Conservation (phyloP, 805 yeast genomes). For the Wickerhamomyces sydowiorum region DNA sequence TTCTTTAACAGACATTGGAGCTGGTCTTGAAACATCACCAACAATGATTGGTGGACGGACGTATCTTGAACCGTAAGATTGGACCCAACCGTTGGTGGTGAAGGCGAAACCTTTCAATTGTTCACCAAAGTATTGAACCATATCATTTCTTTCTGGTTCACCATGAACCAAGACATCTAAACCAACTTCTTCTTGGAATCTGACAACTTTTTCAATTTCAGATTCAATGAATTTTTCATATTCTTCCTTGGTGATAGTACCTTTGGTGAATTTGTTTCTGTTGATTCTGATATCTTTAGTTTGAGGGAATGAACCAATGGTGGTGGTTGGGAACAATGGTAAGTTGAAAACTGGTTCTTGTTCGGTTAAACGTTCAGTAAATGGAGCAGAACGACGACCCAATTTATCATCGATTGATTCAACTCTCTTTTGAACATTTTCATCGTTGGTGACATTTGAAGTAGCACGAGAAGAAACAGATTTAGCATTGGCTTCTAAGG, state of each 20-base stretch:
- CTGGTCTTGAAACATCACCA: slow-evolving; percentile 98
- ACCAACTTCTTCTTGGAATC: slow-evolving; percentile 99
- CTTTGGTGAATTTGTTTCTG: slow-evolving; percentile 98
- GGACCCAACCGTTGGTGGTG: slow-evolving; percentile 99
- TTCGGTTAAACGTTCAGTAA: slow-evolving; percentile 79
- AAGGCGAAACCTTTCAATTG: slow-evolving; percentile 97
- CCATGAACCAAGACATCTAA: slow-evolving; percentile 98
- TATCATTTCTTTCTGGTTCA: slow-evolving; percentile 99
- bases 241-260: slow-evolving; percentile 90
- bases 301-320: slow-evolving; percentile 99
- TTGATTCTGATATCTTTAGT: slow-evolving; percentile 97
- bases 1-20: slow-evolving; percentile 98
- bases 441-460: slow-evolving; percentile 87
- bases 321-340: slow-evolving; percentile 99
- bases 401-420: slow-evolving; percentile 67
- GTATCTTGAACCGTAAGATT: slow-evolving; percentile 99
- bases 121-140: slow-evolving; percentile 99
- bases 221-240: slow-evolving; percentile 95
- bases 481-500: slow-evolving; percentile 79
- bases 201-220: slow-evolving; percentile 92
- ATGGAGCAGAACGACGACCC: slow-evolving; percentile 81
- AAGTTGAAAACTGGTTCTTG: slow-evolving; percentile 86
- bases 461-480: slow-evolving; percentile 80
- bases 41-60: slow-evolving; percentile 99
- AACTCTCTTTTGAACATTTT: slow-evolving; percentile 84